phyloP scores from a whole-genome alignment of 768 basidiomycete genomes.

The Mrakia blollopis region DNA sequence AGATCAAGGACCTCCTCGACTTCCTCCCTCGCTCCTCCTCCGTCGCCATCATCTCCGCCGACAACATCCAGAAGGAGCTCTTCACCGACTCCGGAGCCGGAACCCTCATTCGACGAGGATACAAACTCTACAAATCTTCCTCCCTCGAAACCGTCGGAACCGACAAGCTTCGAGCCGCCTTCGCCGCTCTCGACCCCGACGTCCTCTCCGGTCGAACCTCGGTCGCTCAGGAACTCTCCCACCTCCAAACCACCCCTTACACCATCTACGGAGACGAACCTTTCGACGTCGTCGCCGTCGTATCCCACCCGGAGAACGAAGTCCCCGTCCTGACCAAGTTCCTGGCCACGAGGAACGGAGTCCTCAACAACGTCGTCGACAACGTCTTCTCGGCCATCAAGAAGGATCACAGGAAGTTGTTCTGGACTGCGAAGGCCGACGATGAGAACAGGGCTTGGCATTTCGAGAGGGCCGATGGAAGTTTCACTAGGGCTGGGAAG shows the following conservation, averaged over 20 bases:
- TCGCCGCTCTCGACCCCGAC: constrained; percentile 92
- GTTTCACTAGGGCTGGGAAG: constrained; percentile 89
- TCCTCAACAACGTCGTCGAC: constrained; percentile 91
- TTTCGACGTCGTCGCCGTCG: constrained; percentile 88
- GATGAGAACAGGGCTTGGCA: constrained; percentile 98
- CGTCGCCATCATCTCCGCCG: constrained; percentile 92
- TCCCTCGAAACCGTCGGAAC: constrained; percentile 78
- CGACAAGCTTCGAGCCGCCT: constrained; percentile 88
- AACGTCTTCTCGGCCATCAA: constrained; percentile 96
- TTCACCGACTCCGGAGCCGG: constrained; percentile 98
- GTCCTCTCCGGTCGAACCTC: constrained; percentile 75
- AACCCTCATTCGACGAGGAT: constrained; percentile 94
- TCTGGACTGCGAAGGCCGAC: constrained; percentile 96
- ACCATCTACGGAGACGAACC: constrained; percentile 99
- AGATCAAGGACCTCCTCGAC: constrained; percentile 98
- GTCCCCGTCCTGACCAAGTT: constrained; percentile 88
- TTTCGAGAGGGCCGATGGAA: constrained; percentile 95
- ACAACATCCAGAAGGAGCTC: constrained; percentile 90
- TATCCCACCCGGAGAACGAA: constrained; percentile 84
- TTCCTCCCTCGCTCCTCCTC: constrained; percentile 96
- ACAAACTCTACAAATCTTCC: constrained; percentile 90
- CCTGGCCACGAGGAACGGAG: constrained; percentile 75
- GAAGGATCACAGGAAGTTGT: constrained; percentile 85
- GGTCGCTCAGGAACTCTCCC: constrained; percentile 78
- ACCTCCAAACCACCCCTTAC: constrained; percentile 74